These are phyloP conservation scores for Hemileccinum rubropunctum DNA, from an alignment of 768 basidiomycete species.

Conservation along the genomic window DNA sequence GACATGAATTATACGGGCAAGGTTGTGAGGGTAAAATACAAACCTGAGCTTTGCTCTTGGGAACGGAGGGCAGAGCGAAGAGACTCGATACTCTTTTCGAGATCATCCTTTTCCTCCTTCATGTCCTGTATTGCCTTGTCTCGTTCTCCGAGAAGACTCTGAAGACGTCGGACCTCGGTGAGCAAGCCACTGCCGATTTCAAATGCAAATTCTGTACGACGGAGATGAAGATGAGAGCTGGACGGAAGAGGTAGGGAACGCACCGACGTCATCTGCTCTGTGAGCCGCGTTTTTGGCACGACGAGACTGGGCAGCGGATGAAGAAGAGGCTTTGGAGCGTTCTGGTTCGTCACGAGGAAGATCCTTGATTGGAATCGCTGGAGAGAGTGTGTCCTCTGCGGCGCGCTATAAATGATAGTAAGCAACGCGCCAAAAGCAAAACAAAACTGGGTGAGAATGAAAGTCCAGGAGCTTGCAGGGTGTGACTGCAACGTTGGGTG, in stretches of 20 bases:
- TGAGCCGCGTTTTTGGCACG: conserved; percentile 91
- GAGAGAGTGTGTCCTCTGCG: conserved; percentile 49
- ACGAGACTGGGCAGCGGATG: conserved; percentile 79
- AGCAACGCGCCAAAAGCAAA: conserved; percentile 1
- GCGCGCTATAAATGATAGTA: conserved; percentile 34
- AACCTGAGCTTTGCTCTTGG: conserved; percentile 81
- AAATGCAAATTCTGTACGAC: conserved; percentile 84
- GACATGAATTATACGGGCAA: not conserved
- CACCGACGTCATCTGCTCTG: conserved; percentile 85
- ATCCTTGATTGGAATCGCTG: conserved; percentile 44
- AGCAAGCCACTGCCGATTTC: conserved; percentile 94
- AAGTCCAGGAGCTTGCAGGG: no score
- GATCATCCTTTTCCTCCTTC: conserved; percentile 89
- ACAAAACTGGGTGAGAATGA: not conserved
- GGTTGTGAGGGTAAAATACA: conserved; percentile 18
- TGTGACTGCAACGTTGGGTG: not conserved
- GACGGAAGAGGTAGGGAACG: conserved; percentile 29
- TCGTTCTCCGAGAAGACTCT: conserved; percentile 85
- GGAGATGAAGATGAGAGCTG: conserved; percentile 16
- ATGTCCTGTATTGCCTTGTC: conserved; percentile 91
- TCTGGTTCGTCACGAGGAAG: conserved; percentile 60
- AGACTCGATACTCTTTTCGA: conserved; percentile 75
- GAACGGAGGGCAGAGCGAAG: conserved; percentile 70
- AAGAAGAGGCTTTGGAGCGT: conserved; percentile 58
- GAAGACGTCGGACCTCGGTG: conserved; percentile 88